Percentiles rank a stretch among this genome's conserved stretches.
phyloP scores from a whole-genome alignment of 805 yeast species.

The Candida vaughaniae region DNA sequence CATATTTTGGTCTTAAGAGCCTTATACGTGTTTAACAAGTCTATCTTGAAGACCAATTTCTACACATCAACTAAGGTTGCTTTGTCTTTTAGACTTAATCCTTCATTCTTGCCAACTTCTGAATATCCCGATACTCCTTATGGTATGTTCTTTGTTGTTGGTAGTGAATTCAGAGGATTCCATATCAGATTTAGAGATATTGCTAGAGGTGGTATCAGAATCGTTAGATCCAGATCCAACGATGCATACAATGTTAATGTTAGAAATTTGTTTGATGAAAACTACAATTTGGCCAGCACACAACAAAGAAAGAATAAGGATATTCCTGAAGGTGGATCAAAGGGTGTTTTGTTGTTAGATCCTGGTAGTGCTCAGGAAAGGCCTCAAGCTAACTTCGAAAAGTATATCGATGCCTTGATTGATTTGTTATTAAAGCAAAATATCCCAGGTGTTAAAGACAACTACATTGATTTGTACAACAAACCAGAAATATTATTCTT shows the following conservation, averaged over 20 bases:
- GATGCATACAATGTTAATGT: constrained; percentile 86
- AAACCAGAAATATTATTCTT: constrained; percentile 88
- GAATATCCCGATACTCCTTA: constrained; percentile 93
- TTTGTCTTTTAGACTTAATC: constrained; percentile 85
- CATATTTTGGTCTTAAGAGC: constrained; percentile 79
- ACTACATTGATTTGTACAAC: constrained; percentile 79
- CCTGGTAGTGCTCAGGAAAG: constrained; percentile 74
- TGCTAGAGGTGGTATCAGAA: constrained; percentile 97
- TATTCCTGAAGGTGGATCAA: constrained; percentile 98
- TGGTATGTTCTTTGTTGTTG: constrained; percentile 94
- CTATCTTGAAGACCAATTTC: constrained; percentile 90
- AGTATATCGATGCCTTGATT: constrained; percentile 87
- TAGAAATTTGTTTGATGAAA: constrained; percentile 90
- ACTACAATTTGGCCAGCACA: constrained; percentile 91
- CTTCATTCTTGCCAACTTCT: constrained; percentile 74
- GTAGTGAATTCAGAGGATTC: constrained; percentile 96
- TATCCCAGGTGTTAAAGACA: constrained; percentile 75
- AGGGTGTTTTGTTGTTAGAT: constrained; percentile 90
- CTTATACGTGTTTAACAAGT: constrained; percentile 77
- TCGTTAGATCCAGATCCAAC: constrained; percentile 79
- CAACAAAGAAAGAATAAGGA: constrained; percentile 97
- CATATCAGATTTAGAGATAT: constrained; percentile 95
- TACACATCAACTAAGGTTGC: constrained; percentile 94
- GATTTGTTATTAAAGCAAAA: constrained; percentile 73
- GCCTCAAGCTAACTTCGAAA: constrained; percentile 83